A percentile compares a stretch with the other conserved stretches of the same genome.
Evolutionary conservation across 345 rosid genomes (phyloP).

Genomic region (Corymbia maculata): DNA sequence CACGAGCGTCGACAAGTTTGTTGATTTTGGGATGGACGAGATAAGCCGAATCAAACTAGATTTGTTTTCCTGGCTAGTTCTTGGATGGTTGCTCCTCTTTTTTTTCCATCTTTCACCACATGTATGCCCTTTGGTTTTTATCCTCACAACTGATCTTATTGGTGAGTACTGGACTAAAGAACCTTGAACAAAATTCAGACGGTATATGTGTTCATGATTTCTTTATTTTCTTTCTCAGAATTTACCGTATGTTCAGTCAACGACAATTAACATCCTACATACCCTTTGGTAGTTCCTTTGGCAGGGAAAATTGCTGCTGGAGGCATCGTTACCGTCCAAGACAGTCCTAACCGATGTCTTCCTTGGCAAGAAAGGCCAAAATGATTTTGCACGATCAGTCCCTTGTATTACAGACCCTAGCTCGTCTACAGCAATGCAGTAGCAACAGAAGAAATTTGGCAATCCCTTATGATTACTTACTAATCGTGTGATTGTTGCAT

Average conservation of each 20-base stretch:
- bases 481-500: not conserved
- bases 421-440: not conserved
- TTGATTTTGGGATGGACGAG: conserved; percentile 5
- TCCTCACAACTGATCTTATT: not conserved
- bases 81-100: not conserved
- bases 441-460: not conserved
- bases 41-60: not conserved
- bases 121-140: not conserved
- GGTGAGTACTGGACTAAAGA: not conserved
- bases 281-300: not conserved
- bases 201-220: too few species aligned
- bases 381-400: not conserved
- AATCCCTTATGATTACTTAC: not conserved
- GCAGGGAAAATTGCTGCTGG: conserved; percentile 1
- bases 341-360: conserved; percentile 12
- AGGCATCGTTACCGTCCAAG: conserved; percentile 6
- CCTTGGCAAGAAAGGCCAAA: not conserved
- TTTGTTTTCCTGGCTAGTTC: not conserved
- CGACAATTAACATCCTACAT: not conserved
- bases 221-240: not conserved
- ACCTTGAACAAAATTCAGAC: not conserved
- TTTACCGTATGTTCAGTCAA: not conserved
- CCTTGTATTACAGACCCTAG: not conserved
- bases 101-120: not conserved
- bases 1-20: conserved; percentile 3